Conservation (phyloP, 805 yeast genomes). For the Soucietia sequanensis region DNA sequence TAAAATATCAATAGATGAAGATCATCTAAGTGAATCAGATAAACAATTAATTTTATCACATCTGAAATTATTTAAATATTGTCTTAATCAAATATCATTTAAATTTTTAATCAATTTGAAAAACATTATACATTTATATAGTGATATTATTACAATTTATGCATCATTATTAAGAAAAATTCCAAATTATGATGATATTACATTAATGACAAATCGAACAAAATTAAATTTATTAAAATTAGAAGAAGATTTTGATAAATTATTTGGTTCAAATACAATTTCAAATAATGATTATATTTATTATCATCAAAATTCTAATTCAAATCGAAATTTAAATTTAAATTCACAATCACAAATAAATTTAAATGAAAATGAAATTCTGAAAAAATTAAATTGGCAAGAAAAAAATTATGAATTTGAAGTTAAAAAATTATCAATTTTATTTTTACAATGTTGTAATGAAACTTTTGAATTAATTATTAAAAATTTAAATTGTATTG, state of each 20-base stretch:
- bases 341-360: too few species aligned
- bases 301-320: neutral
- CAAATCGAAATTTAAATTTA: too few species aligned
- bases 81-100: slow-evolving; percentile 30
- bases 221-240: slow-evolving; percentile 18
- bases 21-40: slow-evolving; percentile 20
- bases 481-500: slow-evolving; percentile 32
- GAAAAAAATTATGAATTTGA: slow-evolving; percentile 21
- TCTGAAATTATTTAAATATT: slow-evolving; percentile 28
- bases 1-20: slow-evolving; percentile 20
- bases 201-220: slow-evolving; percentile 26
- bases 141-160: slow-evolving; percentile 39
- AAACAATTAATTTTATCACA: slow-evolving; percentile 25
- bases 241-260: slow-evolving; percentile 30
- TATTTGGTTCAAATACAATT: slow-evolving; percentile 19
- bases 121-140: slow-evolving; percentile 33
- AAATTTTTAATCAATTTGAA: slow-evolving; percentile 26
- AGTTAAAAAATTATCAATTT: slow-evolving; percentile 18
- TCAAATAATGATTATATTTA: neutral
- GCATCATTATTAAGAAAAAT: slow-evolving; percentile 37
- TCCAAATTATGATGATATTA: slow-evolving; percentile 41
- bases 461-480: slow-evolving; percentile 16
- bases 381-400: slow-evolving; percentile 22
- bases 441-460: slow-evolving; percentile 14
- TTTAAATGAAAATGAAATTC: too few species aligned